Percentiles rank a stretch among this genome's conserved stretches.
Conservation (phyloP, 73 alveolate genomes). For the Halteria grandinella region DNA sequence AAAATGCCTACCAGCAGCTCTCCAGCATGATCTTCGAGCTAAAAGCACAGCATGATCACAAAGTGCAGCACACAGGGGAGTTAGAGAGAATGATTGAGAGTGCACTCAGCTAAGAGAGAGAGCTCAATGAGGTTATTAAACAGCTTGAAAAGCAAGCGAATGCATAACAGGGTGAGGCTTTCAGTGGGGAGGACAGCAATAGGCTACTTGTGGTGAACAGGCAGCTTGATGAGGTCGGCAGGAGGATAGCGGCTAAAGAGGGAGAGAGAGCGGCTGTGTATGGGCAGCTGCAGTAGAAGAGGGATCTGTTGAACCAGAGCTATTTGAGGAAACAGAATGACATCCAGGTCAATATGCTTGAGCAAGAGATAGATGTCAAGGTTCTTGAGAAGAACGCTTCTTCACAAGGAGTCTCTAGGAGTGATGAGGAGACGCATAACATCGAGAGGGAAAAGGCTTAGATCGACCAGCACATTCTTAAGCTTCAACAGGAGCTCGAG, state of each 20-base stretch:
- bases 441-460: no score
- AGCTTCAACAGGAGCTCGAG: conserved; percentile 52
- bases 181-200: not conserved
- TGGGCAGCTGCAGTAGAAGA: not conserved
- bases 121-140: conserved; percentile 50
- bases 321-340: conserved; percentile 44
- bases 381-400: not conserved
- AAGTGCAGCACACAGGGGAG: conserved; percentile 60
- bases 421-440: no score
- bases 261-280: conserved; percentile 67
- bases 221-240: conserved; percentile 52
- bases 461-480: not conserved
- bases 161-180: not conserved
- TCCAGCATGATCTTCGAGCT: not conserved
- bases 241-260: conserved; percentile 58
- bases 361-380: conserved; percentile 1
- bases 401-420: no score
- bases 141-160: conserved; percentile 67
- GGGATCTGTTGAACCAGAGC: not conserved
- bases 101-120: conserved; percentile 64
- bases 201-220: conserved; percentile 32
- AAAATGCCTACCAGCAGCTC: not conserved
- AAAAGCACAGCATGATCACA: not conserved
- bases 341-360: conserved; percentile 14
- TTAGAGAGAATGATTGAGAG: conserved; percentile 67